These are phyloP conservation scores for Nitzschia palea DNA, from an alignment of 108 stramenopile genomes.

Conservation along the genomic window DNA sequence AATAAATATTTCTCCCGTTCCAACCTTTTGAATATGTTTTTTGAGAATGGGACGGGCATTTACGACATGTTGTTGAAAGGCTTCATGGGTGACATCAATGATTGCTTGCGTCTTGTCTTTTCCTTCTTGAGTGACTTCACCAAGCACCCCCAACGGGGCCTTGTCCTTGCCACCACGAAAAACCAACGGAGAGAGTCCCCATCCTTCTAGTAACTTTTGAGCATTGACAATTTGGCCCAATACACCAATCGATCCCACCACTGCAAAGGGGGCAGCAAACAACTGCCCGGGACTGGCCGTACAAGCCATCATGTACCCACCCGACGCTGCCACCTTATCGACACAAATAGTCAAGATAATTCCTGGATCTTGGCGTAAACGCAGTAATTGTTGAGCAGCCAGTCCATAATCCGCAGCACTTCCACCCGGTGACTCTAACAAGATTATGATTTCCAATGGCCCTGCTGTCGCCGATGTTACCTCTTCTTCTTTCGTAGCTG, in stretches of 20 bases:
- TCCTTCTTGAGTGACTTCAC: slow-evolving; percentile 77
- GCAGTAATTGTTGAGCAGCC: slow-evolving; percentile 66
- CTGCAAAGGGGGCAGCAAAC: slow-evolving; percentile 78
- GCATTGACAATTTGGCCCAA: slow-evolving; percentile 70
- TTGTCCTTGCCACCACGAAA: slow-evolving; percentile 82
- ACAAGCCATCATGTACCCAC: slow-evolving; percentile 87
- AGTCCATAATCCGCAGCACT: slow-evolving; percentile 71
- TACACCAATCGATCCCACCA: slow-evolving; percentile 81
- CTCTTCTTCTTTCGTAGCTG: background rate
- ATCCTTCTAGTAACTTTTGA: slow-evolving; percentile 58
- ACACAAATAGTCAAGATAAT: slow-evolving; percentile 72
- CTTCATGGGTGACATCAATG: slow-evolving; percentile 71
- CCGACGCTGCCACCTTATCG: slow-evolving; percentile 62
- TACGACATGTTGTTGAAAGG: slow-evolving; percentile 72
- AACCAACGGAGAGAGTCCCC: slow-evolving; percentile 63
- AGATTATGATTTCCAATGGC: slow-evolving; percentile 61
- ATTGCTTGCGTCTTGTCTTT: slow-evolving; percentile 60
- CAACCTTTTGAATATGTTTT: slow-evolving; percentile 57
- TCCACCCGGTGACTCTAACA: slow-evolving; percentile 81
- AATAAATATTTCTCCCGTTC: slow-evolving; percentile 76
- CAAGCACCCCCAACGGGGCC: slow-evolving; percentile 72
- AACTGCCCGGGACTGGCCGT: slow-evolving; percentile 65
- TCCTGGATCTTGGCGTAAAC: slow-evolving; percentile 59
- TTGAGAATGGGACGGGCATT: slow-evolving; percentile 53
- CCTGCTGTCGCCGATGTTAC: background rate